A percentile compares a stretch with the other conserved stretches of the same genome.
Conservation (phyloP, 2,329 filamentous ascomycete genomes). For the Aspergillus pseudoviridinutans region DNA sequence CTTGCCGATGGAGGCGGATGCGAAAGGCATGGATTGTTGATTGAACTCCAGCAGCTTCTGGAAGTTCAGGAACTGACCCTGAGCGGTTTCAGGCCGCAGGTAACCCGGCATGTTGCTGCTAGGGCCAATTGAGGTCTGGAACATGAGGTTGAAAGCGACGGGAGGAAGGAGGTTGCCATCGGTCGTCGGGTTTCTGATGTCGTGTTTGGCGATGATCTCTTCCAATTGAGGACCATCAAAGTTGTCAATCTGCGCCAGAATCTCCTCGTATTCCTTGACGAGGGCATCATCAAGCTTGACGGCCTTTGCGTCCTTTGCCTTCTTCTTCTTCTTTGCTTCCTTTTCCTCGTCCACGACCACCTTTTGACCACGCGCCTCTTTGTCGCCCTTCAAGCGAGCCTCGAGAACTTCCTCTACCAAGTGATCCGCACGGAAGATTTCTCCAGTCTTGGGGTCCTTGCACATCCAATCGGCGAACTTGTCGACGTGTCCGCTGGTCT, state of each 20-base stretch:
- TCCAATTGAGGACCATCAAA: slow-evolving; percentile 84
- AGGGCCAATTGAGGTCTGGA: slow-evolving; percentile 90
- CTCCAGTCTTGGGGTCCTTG: slow-evolving; percentile 96
- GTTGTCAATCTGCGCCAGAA: slow-evolving; percentile 92
- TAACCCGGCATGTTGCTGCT: slow-evolving; percentile 83
- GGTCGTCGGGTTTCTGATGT: slow-evolving; percentile 83
- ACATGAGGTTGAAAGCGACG: slow-evolving; percentile 97
- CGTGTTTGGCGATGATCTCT: slow-evolving; percentile 81
- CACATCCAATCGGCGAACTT: slow-evolving; percentile 99
- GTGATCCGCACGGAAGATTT: slow-evolving; percentile 94
- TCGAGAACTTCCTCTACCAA: slow-evolving; percentile 93
- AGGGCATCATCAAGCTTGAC: slow-evolving; percentile 84
- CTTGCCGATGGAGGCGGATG: slow-evolving; percentile 94
- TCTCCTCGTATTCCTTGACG: slow-evolving; percentile 84
- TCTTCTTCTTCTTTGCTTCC: slow-evolving; percentile 88
- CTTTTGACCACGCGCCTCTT: slow-evolving; percentile 82
- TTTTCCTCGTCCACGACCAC: slow-evolving; percentile 64
- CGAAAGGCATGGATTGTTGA: slow-evolving; percentile 91
- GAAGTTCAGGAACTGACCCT: slow-evolving; percentile 98
- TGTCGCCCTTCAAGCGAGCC: slow-evolving; percentile 79
- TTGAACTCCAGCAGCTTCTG: slow-evolving; percentile 95
- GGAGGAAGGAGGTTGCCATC: slow-evolving; percentile 73
- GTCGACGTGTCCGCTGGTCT: slow-evolving; percentile 94
- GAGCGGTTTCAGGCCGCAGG: slow-evolving; percentile 89
- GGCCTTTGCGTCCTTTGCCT: slow-evolving; percentile 68